Base-by-base conservation (phyloP, 2,329 filamentous ascomycete species). In the Fusarium dimerum region DNA sequence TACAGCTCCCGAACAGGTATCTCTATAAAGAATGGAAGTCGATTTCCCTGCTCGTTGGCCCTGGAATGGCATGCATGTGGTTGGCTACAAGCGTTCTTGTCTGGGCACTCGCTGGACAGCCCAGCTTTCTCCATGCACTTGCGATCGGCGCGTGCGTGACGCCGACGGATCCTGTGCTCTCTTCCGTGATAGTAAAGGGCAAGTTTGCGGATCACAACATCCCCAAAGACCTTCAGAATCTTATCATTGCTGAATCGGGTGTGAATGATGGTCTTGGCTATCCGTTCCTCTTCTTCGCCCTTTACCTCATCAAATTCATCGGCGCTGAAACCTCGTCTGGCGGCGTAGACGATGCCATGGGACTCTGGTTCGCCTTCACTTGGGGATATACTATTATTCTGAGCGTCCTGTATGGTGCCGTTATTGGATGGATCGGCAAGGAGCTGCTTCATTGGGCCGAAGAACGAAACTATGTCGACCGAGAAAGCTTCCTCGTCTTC, bases 131-230 rank as follows among this genome's bases (percentile, higher is more conserved):
- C 2, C 88, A 94, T 60, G 89, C 92, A 0, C 78, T 96, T 11
- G 88, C 86, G 15, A 78, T 96, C 11, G 92, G 86, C 1, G 89
- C 92, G 1, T 96, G 92, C 65, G 85, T 97, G n/a, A 94, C 92
- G 3, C 92, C 92, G 0, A 96, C 92, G 0, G 92, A 97, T 64
- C 92, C 92, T 0, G 85, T 96, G 1, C 72, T 96, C 38, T 93
- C 89, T 15, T 93, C 94, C 58, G 89, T 89, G 3, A 96, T 96
- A 51, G 90, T 96, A 43, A 96, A 96, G 75, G 92, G 92, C 32
- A 92, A 90, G 63, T 97, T 96, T 67, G 92, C 92, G 1, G 92
- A 96, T 65, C 88, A 92, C 64, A 94, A 96, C 67, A 87, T 96
- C 16, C 91, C 92, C 0, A 86, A 85, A 51, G 82, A 87, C 29